Percentiles rank a stretch among this genome's conserved stretches.
These are phyloP conservation scores for Colletotrichum australisinense DNA, from an alignment of 2,329 filamentous ascomycete genomes.

Conservation along the genomic window DNA sequence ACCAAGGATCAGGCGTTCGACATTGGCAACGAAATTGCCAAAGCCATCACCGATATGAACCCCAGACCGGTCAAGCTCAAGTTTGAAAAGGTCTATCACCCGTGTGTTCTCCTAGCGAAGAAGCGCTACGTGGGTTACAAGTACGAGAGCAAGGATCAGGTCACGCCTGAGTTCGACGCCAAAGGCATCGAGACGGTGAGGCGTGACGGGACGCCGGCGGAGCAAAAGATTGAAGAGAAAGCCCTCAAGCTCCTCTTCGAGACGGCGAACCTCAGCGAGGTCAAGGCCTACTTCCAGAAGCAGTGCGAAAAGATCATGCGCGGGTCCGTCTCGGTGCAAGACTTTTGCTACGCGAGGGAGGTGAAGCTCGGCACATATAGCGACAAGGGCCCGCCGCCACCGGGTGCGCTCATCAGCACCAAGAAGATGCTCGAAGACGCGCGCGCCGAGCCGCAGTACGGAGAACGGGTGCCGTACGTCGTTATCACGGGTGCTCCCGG, in stretches of 20 bases:
- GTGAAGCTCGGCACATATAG: conserved; percentile 92
- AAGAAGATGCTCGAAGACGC: conserved; percentile 88
- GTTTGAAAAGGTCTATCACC: conserved; percentile 98
- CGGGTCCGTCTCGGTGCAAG: conserved; percentile 87
- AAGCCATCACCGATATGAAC: conserved; percentile 88
- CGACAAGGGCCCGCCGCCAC: conserved; percentile 81
- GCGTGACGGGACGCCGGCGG: conserved; percentile 91
- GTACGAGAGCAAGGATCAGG: conserved; percentile 83
- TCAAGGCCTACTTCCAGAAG: conserved; percentile 89
- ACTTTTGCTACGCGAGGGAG: conserved; percentile 95
- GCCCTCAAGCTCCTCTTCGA: conserved; percentile 90
- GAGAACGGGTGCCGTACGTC: conserved; percentile 94
- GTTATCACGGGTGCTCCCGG: conserved; percentile 90
- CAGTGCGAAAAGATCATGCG: conserved; percentile 95
- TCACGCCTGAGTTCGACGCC: conserved; percentile 90
- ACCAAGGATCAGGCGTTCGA: conserved; percentile 90
- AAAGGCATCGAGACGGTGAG: conserved; percentile 98
- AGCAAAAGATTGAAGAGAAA: conserved; percentile 97
- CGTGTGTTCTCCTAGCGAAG: conserved; percentile 93
- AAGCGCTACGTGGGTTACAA: conserved; percentile 99
- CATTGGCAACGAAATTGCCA: conserved; percentile 92
- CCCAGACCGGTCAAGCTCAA: conserved; percentile 94
- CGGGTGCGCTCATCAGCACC: conserved; percentile 89
- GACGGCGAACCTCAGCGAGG: conserved; percentile 86
- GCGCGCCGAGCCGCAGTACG: conserved; percentile 90